Evolutionary conservation across 257 asterid genomes (phyloP).

Genomic region (Fraxinus americana): DNA sequence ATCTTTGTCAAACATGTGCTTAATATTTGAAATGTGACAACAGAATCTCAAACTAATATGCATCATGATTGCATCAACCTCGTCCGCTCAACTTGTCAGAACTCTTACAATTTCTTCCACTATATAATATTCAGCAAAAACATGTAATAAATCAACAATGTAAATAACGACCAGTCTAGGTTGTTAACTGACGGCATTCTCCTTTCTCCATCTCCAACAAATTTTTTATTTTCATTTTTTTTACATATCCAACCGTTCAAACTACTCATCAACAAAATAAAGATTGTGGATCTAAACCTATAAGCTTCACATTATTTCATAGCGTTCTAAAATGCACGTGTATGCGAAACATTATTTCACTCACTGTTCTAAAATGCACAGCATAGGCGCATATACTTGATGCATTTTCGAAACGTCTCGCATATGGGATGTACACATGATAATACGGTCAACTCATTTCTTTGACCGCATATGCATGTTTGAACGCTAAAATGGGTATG

Average conservation of each 20-base stretch:
- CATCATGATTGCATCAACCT: slow-evolving; percentile 23
- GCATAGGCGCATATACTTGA: too few relatives aligned
- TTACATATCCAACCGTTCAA: slow-evolving; percentile 30
- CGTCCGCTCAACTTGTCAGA: slow-evolving; percentile 35
- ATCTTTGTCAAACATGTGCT: too few relatives aligned
- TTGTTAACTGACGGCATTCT: neutral
- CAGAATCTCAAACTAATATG: slow-evolving; percentile 3
- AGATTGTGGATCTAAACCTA: slow-evolving; percentile 21
- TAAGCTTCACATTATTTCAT: slow-evolving; percentile 23
- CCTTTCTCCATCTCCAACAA: neutral
- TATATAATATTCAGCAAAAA: neutral
- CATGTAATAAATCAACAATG: neutral
- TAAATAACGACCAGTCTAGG: slow-evolving; percentile 18
- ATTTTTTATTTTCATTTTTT: neutral
- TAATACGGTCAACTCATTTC: too few relatives aligned
- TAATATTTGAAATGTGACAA: neutral
- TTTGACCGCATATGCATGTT: too few relatives aligned
- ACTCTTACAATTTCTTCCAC: neutral
- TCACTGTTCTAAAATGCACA: too few relatives aligned
- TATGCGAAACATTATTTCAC: too few relatives aligned
- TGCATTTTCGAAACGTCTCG: too few relatives aligned
- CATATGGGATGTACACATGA: too few relatives aligned
- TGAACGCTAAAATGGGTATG: too few relatives aligned
- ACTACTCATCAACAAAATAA: slow-evolving; percentile 28
- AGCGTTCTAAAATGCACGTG: too few relatives aligned